These are phyloP conservation scores for Nissolia schottii DNA, from an alignment of 306 rosid species.

Conservation along the genomic window DNA sequence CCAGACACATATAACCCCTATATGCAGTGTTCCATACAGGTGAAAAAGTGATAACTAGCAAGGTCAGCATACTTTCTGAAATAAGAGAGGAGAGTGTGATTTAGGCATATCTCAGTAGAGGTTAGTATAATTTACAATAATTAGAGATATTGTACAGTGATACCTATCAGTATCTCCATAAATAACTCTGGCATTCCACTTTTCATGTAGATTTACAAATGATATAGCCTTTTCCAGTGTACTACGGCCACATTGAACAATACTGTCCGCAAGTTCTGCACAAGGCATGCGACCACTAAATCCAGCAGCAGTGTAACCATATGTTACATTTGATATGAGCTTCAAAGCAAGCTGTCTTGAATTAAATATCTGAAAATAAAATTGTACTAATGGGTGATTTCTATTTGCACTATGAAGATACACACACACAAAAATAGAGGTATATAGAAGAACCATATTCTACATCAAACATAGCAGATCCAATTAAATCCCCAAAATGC, in stretches of 20 bases:
- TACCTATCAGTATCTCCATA: constrained; percentile 99
- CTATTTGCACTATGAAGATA: constrained; percentile 3
- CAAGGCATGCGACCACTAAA: constrained; percentile 99
- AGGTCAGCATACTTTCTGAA: neutral
- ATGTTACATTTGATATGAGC: constrained; percentile 89
- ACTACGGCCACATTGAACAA: constrained; percentile 90
- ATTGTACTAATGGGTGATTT: constrained; percentile 16
- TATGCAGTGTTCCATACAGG: neutral
- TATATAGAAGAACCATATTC: constrained; percentile 19
- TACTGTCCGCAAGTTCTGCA: constrained; percentile 96
- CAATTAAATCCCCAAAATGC: constrained; percentile 16
- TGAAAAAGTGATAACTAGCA: neutral
- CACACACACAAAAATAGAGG: too few relatives aligned
- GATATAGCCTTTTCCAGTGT: constrained; percentile 87
- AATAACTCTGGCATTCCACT: constrained; percentile 87
- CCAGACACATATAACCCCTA: neutral
- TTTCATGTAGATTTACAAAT: constrained; percentile 72
- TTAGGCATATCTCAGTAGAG: neutral
- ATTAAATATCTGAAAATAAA: constrained; percentile 67
- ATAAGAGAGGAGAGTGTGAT: neutral
- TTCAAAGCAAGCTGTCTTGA: constrained; percentile 94
- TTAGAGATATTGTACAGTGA: constrained; percentile 2
- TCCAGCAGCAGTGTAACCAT: constrained; percentile 98
- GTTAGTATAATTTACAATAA: neutral
- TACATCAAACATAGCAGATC: neutral